These are phyloP conservation scores for Hymenoscyphus fraxineus DNA, from an alignment of 2,329 filamentous ascomycete genomes.

Conservation along the genomic window DNA sequence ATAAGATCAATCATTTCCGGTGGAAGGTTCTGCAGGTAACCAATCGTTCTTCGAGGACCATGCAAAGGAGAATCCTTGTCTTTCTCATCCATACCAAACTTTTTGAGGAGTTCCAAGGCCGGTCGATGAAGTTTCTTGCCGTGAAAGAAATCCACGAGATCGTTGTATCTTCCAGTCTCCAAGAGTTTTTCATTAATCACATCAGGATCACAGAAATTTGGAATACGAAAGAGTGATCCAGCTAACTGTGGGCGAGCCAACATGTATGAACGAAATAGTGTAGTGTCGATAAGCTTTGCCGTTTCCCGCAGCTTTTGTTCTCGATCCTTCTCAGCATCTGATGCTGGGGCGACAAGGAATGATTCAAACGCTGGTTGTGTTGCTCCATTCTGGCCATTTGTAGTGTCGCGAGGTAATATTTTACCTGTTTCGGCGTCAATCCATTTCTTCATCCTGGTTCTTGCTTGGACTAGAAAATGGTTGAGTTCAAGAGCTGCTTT, in stretches of 20 bases:
- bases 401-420: slow-evolving; percentile 43
- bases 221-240: slow-evolving; percentile 85
- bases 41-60: slow-evolving; percentile 78
- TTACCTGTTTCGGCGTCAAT: slow-evolving; percentile 61
- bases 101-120: slow-evolving; percentile 75
- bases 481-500: slow-evolving; percentile 78
- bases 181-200: slow-evolving; percentile 92
- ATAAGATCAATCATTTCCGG: slow-evolving; percentile 87
- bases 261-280: slow-evolving; percentile 93
- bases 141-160: slow-evolving; percentile 95
- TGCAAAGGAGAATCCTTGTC: slow-evolving; percentile 57
- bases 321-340: slow-evolving; percentile 50
- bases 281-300: slow-evolving; percentile 86
- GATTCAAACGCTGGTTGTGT: slow-evolving; percentile 52
- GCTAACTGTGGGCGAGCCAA: slow-evolving; percentile 81
- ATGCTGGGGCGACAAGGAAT: slow-evolving; percentile 45
- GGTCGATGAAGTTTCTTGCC: slow-evolving; percentile 90
- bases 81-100: slow-evolving; percentile 65
- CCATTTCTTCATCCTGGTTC: slow-evolving; percentile 59
- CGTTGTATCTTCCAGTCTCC: slow-evolving; percentile 82
- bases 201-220: slow-evolving; percentile 94
- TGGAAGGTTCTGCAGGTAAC: slow-evolving; percentile 84
- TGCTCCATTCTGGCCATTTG: slow-evolving; percentile 36
- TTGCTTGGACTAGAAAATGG: slow-evolving; percentile 82
- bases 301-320: slow-evolving; percentile 69